Evolutionary conservation across 1,284 basidiomycete genomes (phyloP).

Genomic region (Jaminaea rosea): DNA sequence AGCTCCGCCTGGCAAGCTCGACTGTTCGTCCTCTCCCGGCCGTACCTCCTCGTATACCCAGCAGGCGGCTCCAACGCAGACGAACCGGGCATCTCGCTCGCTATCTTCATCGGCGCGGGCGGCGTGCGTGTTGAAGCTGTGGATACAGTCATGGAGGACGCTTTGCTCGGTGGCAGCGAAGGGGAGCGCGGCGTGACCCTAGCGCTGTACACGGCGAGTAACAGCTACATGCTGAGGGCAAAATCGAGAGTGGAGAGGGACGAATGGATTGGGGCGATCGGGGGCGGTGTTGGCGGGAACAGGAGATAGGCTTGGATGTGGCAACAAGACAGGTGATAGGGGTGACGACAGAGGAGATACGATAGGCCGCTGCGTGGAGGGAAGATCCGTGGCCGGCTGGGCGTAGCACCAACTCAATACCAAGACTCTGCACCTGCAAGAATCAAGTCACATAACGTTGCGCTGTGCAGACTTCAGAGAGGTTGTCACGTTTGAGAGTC

Average conservation of each 20-base stretch:
- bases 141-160: too few relatives aligned
- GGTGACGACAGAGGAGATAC: too few relatives aligned
- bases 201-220: conserved; percentile 26
- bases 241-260: conserved; percentile 12
- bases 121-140: conserved; percentile 70
- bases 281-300: too few relatives aligned
- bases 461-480: too few relatives aligned
- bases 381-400: too few relatives aligned
- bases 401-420: too few relatives aligned
- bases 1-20: conserved; percentile 70
- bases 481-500: too few relatives aligned
- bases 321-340: too few relatives aligned
- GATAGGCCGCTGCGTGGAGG: too few relatives aligned
- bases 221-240: conserved; percentile 34
- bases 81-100: conserved; percentile 66
- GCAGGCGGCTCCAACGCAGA: conserved; percentile 74
- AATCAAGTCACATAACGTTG: too few relatives aligned
- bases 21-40: conserved; percentile 75
- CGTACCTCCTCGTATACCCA: conserved; percentile 78
- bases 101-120: conserved; percentile 67
- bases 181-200: conserved; percentile 20
- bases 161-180: conserved; percentile 52
- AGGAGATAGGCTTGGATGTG: too few relatives aligned
- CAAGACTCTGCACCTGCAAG: too few relatives aligned
- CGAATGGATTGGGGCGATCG: conserved; percentile 16